Percentiles rank a stretch among this genome's conserved stretches.
phyloP scores from a whole-genome alignment of 2,329 filamentous ascomycete species.

The Arthroderma sp. region DNA sequence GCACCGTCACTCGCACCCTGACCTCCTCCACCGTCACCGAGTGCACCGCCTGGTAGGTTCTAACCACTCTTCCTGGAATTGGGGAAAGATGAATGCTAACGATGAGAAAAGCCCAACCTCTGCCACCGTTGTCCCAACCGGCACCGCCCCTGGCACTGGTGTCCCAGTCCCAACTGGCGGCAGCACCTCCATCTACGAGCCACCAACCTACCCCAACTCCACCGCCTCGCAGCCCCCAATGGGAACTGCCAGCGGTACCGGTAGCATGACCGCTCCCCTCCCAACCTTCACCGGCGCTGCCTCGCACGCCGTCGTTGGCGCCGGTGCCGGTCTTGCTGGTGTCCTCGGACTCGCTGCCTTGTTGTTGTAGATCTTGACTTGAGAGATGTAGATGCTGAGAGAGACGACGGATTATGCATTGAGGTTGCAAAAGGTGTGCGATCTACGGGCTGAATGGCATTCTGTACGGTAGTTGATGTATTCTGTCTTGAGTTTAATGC shows the following conservation, averaged over 20 bases:
- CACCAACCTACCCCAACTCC: conserved; percentile 16
- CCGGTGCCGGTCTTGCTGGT: conserved; percentile 42
- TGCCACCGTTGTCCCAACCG: conserved; percentile 6
- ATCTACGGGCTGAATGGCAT: neutral
- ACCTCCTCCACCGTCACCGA: conserved; percentile 42
- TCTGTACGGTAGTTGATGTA: neutral
- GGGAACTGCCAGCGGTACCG: conserved; percentile 15
- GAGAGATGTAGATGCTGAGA: neutral
- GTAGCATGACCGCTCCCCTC: conserved; percentile 20
- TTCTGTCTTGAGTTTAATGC: neutral
- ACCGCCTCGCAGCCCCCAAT: conserved; percentile 14
- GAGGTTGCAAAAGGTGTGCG: neutral
- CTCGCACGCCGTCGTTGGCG: conserved; percentile 34
- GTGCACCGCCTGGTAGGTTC: conserved; percentile 32
- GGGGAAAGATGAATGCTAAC: no score
- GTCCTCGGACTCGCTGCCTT: conserved; percentile 41
- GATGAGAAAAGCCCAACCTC: conserved; percentile 14
- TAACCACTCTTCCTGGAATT: no score
- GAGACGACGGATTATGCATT: neutral
- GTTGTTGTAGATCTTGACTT: conserved; percentile 29
- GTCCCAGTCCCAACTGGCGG: conserved; percentile 16
- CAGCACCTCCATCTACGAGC: conserved; percentile 14
- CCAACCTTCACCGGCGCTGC: conserved; percentile 41
- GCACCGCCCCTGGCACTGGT: conserved; percentile 5
- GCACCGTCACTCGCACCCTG: conserved; percentile 48